Evolutionary conservation across 768 basidiomycete species (phyloP).

Genomic region (Mycena metata): DNA sequence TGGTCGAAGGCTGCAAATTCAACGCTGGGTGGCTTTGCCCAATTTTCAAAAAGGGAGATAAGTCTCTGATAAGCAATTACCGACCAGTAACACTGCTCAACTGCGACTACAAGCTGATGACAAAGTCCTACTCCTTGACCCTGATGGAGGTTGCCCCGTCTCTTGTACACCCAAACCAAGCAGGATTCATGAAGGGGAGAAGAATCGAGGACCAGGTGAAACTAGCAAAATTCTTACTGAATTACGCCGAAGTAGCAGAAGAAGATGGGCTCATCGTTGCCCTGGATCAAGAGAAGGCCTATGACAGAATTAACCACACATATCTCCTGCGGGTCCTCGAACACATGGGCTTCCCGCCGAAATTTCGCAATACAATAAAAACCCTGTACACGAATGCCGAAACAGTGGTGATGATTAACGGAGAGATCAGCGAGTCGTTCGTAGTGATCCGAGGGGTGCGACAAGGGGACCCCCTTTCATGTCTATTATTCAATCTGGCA

Average conservation of each 20-base stretch:
- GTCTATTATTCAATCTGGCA: too few species aligned
- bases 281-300: not conserved
- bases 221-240: constrained; percentile 48
- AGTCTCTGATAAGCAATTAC: not conserved
- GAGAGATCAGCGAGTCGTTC: not conserved
- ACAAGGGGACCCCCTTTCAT: not conserved
- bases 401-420: not conserved
- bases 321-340: not conserved
- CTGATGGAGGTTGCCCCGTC: not conserved
- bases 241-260: constrained; percentile 2
- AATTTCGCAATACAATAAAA: constrained; percentile 35
- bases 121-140: not conserved
- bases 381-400: constrained; percentile 34
- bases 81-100: constrained; percentile 5
- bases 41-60: constrained; percentile 12
- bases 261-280: constrained; percentile 20
- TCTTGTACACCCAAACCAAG: constrained; percentile 6
- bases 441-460: not conserved
- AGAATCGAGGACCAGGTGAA: constrained; percentile 31
- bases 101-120: constrained; percentile 12
- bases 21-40: constrained; percentile 11
- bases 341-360: constrained; percentile 13
- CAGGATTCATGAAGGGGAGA: constrained; percentile 21
- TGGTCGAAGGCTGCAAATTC: not conserved
- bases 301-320: not conserved